phyloP scores from a whole-genome alignment of 2,329 filamentous ascomycete genomes.

The Nectriaceae sp. region DNA sequence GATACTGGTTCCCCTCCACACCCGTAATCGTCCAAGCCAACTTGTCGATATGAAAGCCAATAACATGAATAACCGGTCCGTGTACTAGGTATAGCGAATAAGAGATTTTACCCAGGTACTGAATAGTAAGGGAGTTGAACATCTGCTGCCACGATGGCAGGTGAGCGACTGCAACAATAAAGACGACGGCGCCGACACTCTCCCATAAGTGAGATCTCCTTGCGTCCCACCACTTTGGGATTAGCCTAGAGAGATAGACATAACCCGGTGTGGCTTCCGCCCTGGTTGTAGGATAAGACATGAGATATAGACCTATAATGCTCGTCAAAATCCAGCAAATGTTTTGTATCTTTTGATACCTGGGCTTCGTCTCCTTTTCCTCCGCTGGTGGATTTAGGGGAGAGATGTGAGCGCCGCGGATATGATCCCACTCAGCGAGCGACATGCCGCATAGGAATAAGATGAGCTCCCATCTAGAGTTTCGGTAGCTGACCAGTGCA shows the following conservation, averaged over 20 bases:
- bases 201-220: slow-evolving; percentile 33
- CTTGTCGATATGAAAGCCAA: background rate
- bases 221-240: slow-evolving; percentile 41
- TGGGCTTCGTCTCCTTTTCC: background rate
- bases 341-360: background rate
- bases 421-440: slow-evolving; percentile 40
- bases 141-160: slow-evolving; percentile 29
- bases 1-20: background rate
- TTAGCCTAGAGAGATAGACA: slow-evolving; percentile 32
- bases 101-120: slow-evolving; percentile 42
- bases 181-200: slow-evolving; percentile 38
- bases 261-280: slow-evolving; percentile 42
- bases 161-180: slow-evolving; percentile 38
- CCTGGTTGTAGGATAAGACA: slow-evolving; percentile 41
- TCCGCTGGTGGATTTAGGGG: slow-evolving; percentile 17
- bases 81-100: slow-evolving; percentile 46
- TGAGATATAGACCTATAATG: slow-evolving; percentile 37
- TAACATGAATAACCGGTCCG: slow-evolving; percentile 56
- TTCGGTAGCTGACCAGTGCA: slow-evolving; percentile 34
- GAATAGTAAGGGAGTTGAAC: slow-evolving; percentile 34
- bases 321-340: background rate
- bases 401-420: slow-evolving; percentile 11
- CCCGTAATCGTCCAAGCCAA: background rate
- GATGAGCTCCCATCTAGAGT: slow-evolving; percentile 44
- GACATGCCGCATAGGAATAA: slow-evolving; percentile 40